Conservation (phyloP, 169 alveolate genomes). For the Perkinsus olseni region DNA sequence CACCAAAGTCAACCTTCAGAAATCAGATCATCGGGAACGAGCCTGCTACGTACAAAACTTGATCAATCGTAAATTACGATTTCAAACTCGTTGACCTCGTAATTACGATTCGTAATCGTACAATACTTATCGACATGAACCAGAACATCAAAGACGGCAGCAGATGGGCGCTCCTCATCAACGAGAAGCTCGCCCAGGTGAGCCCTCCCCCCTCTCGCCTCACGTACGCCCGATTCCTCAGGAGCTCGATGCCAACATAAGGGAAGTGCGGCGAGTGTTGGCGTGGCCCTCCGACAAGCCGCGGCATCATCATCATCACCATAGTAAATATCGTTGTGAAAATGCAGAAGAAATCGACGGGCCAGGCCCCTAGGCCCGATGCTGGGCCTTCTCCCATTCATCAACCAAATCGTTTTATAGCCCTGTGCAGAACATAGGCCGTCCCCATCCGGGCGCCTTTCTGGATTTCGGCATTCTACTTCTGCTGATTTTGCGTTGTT, state of each 20-base stretch:
- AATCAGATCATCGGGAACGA: background rate
- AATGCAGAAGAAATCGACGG: too few relatives aligned
- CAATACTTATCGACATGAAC: background rate
- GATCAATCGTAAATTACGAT: too few relatives aligned
- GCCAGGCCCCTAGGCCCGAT: too few relatives aligned
- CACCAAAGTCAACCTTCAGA: background rate
- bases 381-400: too few relatives aligned
- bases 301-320: background rate
- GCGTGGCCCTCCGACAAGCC: background rate
- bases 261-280: background rate
- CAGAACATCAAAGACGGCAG: background rate
- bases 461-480: too few relatives aligned
- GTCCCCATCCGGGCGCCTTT: too few relatives aligned
- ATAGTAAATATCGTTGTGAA: background rate
- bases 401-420: too few relatives aligned
- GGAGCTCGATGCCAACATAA: background rate
- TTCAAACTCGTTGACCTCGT: too few relatives aligned
- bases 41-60: background rate
- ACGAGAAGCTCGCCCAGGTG: background rate
- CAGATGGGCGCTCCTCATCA: background rate
- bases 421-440: background rate
- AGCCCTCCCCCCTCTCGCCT: background rate
- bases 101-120: background rate
- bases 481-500: too few relatives aligned
- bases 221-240: background rate